Conservation (phyloP, 305 asterid species). For the Plantago lanceolata region DNA sequence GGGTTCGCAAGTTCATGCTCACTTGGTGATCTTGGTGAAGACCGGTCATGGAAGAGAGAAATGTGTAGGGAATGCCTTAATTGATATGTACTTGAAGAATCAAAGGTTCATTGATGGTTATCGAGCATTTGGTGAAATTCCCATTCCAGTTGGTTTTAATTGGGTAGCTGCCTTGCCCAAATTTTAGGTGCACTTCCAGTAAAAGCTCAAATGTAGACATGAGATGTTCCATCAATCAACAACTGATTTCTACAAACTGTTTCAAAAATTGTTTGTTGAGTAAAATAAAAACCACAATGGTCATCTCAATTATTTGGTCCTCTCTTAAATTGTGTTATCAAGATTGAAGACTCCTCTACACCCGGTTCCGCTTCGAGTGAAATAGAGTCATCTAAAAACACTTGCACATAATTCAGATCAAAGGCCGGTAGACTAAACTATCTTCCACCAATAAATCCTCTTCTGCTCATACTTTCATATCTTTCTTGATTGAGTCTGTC, state of each 20-base stretch:
- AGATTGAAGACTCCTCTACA: too few relatives aligned
- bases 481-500: slow-evolving; percentile 48
- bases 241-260: too few relatives aligned
- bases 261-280: too few relatives aligned
- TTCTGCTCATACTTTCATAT: slow-evolving; percentile 40
- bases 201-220: not conserved
- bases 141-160: slow-evolving; percentile 56
- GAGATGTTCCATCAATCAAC: too few relatives aligned
- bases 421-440: not conserved
- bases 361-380: not conserved
- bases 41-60: slow-evolving; percentile 57
- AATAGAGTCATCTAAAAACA: not conserved
- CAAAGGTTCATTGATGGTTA: slow-evolving; percentile 42
- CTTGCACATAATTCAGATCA: not conserved
- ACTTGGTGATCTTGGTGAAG: slow-evolving; percentile 45
- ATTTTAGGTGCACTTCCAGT: too few relatives aligned
- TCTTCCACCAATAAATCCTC: slow-evolving; percentile 12
- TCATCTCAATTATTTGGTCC: not conserved
- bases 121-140: slow-evolving; percentile 56
- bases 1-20: slow-evolving; percentile 58
- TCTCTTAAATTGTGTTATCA: too few relatives aligned
- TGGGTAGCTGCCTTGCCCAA: too few relatives aligned
- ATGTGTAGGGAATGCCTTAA: slow-evolving; percentile 67
- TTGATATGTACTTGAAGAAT: slow-evolving; percentile 62
- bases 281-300: not conserved